Conservation (phyloP, 2,329 filamentous ascomycete genomes). For the Botrytis galanthina region DNA sequence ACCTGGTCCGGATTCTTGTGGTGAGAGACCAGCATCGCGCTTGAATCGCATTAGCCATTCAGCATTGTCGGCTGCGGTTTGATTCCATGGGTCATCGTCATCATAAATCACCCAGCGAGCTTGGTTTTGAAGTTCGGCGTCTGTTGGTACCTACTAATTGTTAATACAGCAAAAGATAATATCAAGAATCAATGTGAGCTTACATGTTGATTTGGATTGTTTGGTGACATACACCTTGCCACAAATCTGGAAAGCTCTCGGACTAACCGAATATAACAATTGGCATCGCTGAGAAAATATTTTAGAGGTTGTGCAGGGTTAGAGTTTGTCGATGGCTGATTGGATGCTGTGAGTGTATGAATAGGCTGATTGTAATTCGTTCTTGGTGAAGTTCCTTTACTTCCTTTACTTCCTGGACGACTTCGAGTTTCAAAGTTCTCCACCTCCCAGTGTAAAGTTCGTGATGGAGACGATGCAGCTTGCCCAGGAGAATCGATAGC, state of each 20-base stretch:
- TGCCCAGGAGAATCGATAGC: background rate
- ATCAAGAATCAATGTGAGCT: constrained; percentile 12
- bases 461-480: constrained; percentile 23
- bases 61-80: constrained; percentile 60
- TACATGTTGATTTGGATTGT: constrained; percentile 57
- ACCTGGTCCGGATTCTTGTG: constrained; percentile 50
- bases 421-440: constrained; percentile 26
- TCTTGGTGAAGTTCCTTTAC: background rate
- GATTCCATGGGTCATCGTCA: constrained; percentile 64
- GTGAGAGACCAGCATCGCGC: constrained; percentile 52
- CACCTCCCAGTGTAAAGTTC: constrained; percentile 35
- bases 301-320: constrained; percentile 33
- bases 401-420: background rate
- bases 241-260: constrained; percentile 54
- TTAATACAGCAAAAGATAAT: background rate
- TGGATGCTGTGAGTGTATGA: constrained; percentile 22
- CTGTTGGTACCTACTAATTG: constrained; percentile 45
- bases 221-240: constrained; percentile 52
- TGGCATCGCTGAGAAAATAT: constrained; percentile 57
- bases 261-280: constrained; percentile 57
- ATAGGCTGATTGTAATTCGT: constrained; percentile 11
- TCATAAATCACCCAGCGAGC: constrained; percentile 62
- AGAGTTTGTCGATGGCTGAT: constrained; percentile 35
- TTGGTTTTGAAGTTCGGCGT: constrained; percentile 63
- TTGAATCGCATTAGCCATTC: constrained; percentile 65